Evolutionary conservation across 768 basidiomycete genomes (phyloP), one percentile per base, ranked within the genome.

Genomic region (Pisolithus sp.): DNA sequence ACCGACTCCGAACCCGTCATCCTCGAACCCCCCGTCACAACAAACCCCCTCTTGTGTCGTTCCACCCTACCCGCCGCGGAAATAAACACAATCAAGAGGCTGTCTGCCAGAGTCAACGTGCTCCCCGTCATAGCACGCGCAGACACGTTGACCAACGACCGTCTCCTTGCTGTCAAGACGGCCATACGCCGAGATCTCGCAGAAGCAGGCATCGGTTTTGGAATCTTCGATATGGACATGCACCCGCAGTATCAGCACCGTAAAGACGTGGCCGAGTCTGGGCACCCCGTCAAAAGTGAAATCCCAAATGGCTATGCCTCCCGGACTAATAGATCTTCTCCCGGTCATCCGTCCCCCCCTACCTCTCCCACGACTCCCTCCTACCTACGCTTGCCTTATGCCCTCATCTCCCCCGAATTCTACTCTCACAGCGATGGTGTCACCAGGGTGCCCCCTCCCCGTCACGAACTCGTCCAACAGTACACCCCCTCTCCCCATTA

Each of bases 351-450:
- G 59, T 82, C 85, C 21, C 85, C 87, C 40, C 85, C 86, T 42
- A 78, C 79, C 47, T 85, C 86, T 23, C 85, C 86, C 48, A 76
- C 78, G 55, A 67, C 79, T 40, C 73, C 82, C 52, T 73, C 82
- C 45, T 73, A 81, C 54, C 66, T 83, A 60, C 80, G 83, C 51
- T 76, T 90, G 49, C 89, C 89, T n/a, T 90, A 88, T 69, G 86
- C 89, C 15, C 78, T 91, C 64, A 81, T 89, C 61, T 85, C 89
- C 7, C 89, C 89, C 18, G 89, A 91, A 69, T 75, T 79, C 51
- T 91, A 89, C 69, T 86, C 86, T 47, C 87, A 90, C 69, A 87
- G 85, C 66, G 89, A 90, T 62, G 89, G 89, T 9, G 83, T 89
- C 49, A 67, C 76, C 39, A 75, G 82, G 53, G 68, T 73, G 24